A percentile compares a stretch with the other conserved stretches of the same genome.
These are phyloP conservation scores for Isatis tinctoria DNA, from an alignment of 345 rosid genomes.

Conservation along the genomic window DNA sequence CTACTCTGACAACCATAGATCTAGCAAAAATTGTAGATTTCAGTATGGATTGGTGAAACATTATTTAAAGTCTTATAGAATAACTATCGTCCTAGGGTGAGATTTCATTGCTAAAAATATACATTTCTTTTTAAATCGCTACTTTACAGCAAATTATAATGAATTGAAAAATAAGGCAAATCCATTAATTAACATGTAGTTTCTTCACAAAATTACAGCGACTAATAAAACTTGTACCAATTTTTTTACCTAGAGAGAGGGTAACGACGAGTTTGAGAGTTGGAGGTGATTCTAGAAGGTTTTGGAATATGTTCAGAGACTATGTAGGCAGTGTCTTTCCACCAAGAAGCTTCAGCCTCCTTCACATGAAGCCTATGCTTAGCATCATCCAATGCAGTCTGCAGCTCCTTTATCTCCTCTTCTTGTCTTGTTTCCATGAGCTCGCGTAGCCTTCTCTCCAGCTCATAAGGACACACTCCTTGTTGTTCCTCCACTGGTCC, in stretches of 20 bases:
- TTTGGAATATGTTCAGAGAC: conserved; percentile 42
- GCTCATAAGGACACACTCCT: conserved; percentile 56
- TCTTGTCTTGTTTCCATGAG: conserved; percentile 59
- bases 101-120: background rate
- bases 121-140: background rate
- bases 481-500: conserved; percentile 10
- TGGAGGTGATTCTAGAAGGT: conserved; percentile 25
- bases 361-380: conserved; percentile 47
- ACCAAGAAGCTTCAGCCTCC: conserved; percentile 66
- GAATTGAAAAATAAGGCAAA: background rate
- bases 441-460: conserved; percentile 63
- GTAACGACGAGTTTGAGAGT: conserved; percentile 9
- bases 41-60: too few relatives aligned
- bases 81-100: background rate
- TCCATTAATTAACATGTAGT: background rate
- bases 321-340: conserved; percentile 66
- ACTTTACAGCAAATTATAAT: background rate
- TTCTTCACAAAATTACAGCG: conserved; percentile 5
- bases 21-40: too few relatives aligned
- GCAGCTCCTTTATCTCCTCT: conserved; percentile 64
- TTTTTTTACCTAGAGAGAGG: conserved; percentile 24
- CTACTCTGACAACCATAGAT: too few relatives aligned
- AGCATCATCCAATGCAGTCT: conserved; percentile 44
- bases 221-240: background rate
- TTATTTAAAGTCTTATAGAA: too few relatives aligned